phyloP scores from a whole-genome alignment of 2,329 filamentous ascomycete species.

The Byssochlamys sp. region DNA sequence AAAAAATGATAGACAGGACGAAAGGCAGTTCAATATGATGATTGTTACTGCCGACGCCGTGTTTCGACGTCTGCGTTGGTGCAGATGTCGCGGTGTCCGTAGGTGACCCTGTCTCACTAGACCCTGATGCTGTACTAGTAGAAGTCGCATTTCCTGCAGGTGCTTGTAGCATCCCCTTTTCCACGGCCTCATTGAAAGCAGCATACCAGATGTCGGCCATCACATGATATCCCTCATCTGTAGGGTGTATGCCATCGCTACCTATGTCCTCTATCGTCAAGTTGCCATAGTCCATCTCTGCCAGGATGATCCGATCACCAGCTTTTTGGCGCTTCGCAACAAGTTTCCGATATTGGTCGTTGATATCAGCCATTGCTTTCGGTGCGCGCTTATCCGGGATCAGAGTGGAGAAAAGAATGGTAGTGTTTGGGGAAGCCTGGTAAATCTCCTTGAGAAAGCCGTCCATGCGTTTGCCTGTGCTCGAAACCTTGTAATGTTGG shows the following conservation, averaged over 20 bases:
- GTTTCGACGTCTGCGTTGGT: neutral
- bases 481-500: constrained; percentile 12
- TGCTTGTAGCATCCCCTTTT: constrained; percentile 8
- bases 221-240: constrained; percentile 13
- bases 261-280: constrained; percentile 10
- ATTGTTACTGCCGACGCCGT: neutral
- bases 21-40: neutral
- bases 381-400: constrained; percentile 13
- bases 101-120: neutral
- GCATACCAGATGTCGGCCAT: constrained; percentile 22
- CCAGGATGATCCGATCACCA: constrained; percentile 15
- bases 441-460: constrained; percentile 17
- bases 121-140: neutral
- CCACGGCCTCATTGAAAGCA: constrained; percentile 12
- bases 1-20: neutral
- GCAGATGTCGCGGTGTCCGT: neutral
- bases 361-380: constrained; percentile 8
- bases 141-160: neutral
- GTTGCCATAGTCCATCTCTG: constrained; percentile 16
- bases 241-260: constrained; percentile 14
- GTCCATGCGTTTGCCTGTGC: constrained; percentile 15
- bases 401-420: constrained; percentile 25
- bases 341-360: constrained; percentile 16
- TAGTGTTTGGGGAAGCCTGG: constrained; percentile 14
- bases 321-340: constrained; percentile 11